Evolutionary conservation across 2,329 filamentous ascomycete genomes (phyloP), one percentile per base, ranked within the genome.

Genomic region (Aureobasidium sp.): DNA sequence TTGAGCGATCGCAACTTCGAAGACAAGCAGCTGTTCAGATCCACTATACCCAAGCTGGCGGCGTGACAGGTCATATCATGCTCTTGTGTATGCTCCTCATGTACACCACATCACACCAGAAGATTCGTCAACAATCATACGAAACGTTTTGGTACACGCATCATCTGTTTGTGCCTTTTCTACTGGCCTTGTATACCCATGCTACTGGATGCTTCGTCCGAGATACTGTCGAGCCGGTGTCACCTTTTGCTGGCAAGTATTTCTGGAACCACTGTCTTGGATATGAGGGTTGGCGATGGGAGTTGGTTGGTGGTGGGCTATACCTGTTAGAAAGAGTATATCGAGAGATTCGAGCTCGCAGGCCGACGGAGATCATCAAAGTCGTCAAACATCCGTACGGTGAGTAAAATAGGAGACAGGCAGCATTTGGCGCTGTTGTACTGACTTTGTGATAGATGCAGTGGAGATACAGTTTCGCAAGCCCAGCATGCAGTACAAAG

Each of bases 111-210:
- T 89, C 94, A 3, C 94, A 99, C 72, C 83, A 88, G 69, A 89
- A 90, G 67, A 97, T 99, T 66, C 89, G 94, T 60, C 93, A 97
- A 73, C 94, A 99, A 73, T 96, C 91, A 0, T 99, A 92, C 72
- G 94, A 99, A 77, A 95, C 93, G 0, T 99, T 99, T 74, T 99
- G 94, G 94, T 99, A 99, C 77, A 96, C 91, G 0, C 94, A 99
- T 76, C 94, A 99, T 70, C 83, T 99, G n/a, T 97, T 97, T 71
- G 89, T 99, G 64, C 93, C 94, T 1, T 99, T 99, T 75, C 77
- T 97, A 70, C 81, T 99, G 48, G 93, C 85, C 49, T 85, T 99
- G 67, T 99, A 97, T 76, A 97, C 93, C 13, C 94, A 99, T 75
- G 93, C 94, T 1, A 90, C 90, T 8, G 92, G 91, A 63, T 99